Base-by-base conservation (phyloP, 768 basidiomycete species). In the Lentinula detonsa region DNA sequence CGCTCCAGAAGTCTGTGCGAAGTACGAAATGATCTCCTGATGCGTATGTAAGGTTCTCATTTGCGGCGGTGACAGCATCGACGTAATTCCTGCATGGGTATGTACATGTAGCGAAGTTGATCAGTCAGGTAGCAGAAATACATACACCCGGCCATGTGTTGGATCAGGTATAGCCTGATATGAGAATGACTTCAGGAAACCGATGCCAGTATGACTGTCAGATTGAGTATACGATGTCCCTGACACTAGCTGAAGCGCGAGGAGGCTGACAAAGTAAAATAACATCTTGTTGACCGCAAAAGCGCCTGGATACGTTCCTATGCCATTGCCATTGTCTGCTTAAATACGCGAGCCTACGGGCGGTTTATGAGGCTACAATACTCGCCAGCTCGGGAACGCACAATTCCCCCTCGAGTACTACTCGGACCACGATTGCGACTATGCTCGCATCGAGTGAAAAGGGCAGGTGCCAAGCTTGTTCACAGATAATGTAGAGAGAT, bases 91-190 rank as follows among this genome's bases (percentile, higher is more conserved):
- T 81, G 43, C 11, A 50, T 42, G 42, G 42, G 23, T 2, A 57
- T 33, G 18, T 2, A 57, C 35, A 61, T 28, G 40, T 37, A 21
- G 52, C 5, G 13, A 33, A 45, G 10, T 23, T 10, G 15, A 34
- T 15, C 23, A 35, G 21, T 49, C 8, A 1, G 11, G 48, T 18
- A 57, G 11, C 28, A 21, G 13, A 35, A 57, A 4, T 35, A 67
- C 82, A 65, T 70, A 87, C 85, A 88, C 86, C 61, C 85, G 72
- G 13, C 86, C 86, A 51, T 79, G 69, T 2, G 85, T 86, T 1
- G 86, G 85, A 65, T 87, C 86, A 2, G 75, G 39, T 40, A 80
- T 78, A 6, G 73, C 72, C 64, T 82, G 73, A 71, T 79, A 81
- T 21, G 67, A 61, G 67, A 87, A 87, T 23, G 74, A 69, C 42